A percentile compares a stretch with the other conserved stretches of the same genome.
phyloP scores from a whole-genome alignment of 2,329 filamentous ascomycete species.

The Colletotrichum higginsianum region DNA sequence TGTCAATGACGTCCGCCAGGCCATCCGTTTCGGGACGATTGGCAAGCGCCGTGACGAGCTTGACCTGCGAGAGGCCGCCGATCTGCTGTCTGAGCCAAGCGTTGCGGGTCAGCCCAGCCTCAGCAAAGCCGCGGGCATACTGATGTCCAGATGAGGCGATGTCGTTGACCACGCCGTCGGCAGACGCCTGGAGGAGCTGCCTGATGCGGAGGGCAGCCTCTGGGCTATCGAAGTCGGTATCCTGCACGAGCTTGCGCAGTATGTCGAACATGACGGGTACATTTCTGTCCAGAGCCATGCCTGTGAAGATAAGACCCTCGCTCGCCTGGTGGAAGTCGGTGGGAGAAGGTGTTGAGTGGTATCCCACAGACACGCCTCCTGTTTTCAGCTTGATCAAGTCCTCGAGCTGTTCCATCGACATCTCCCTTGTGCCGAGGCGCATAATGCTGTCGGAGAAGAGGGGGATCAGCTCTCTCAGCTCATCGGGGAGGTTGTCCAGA shows the following conservation, averaged over 20 bases:
- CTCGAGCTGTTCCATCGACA: slow-evolving; percentile 94
- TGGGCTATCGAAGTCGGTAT: slow-evolving; percentile 90
- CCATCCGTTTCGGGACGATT: slow-evolving; percentile 78
- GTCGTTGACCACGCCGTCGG: slow-evolving; percentile 91
- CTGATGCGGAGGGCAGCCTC: slow-evolving; percentile 86
- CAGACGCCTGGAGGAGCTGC: slow-evolving; percentile 87
- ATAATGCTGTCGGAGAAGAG: slow-evolving; percentile 94
- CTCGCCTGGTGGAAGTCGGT: slow-evolving; percentile 77
- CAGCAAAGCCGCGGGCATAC: slow-evolving; percentile 87
- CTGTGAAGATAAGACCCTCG: slow-evolving; percentile 88
- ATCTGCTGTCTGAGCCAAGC: slow-evolving; percentile 86
- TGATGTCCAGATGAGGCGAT: slow-evolving; percentile 92
- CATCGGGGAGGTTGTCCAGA: slow-evolving; percentile 84
- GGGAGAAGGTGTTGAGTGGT: slow-evolving; percentile 86
- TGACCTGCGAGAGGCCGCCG: slow-evolving; percentile 91
- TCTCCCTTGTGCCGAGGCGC: slow-evolving; percentile 89
- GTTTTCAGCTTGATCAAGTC: slow-evolving; percentile 97
- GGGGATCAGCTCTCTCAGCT: slow-evolving; percentile 87
- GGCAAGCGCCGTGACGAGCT: slow-evolving; percentile 85
- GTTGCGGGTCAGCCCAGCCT: slow-evolving; percentile 81
- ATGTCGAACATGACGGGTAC: slow-evolving; percentile 93
- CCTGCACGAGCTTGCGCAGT: slow-evolving; percentile 82
- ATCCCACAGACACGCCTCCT: slow-evolving; percentile 87
- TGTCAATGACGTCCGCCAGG: slow-evolving; percentile 81
- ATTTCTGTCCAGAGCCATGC: slow-evolving; percentile 91